A percentile compares a stretch with the other conserved stretches of the same genome.
These are phyloP conservation scores for Paracamarosporium sp. DNA, from an alignment of 2,329 filamentous ascomycete species.

Conservation along the genomic window DNA sequence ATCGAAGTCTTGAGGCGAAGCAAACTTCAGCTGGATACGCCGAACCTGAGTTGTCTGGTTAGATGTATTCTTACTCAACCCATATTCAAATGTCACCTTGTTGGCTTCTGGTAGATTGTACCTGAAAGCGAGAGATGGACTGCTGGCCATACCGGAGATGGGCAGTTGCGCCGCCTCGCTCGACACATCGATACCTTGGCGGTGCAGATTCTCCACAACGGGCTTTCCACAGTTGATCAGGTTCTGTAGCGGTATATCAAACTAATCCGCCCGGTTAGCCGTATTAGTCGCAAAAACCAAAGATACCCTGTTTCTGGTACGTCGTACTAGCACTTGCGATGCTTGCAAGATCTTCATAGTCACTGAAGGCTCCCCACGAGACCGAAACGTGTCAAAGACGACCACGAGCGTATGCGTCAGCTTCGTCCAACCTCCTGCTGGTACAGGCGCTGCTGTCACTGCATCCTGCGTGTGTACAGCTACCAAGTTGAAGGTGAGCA, in stretches of 20 bases:
- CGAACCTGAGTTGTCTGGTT: conserved; percentile 40
- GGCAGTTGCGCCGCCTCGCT: conserved; percentile 48
- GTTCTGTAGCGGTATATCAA: conserved; percentile 23
- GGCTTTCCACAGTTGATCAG: conserved; percentile 26
- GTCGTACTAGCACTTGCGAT: conserved; percentile 50
- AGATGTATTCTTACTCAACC: background rate
- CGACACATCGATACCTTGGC: conserved; percentile 34
- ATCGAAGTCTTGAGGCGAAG: conserved; percentile 46
- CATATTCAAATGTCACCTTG: conserved; percentile 32
- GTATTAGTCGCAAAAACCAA: background rate
- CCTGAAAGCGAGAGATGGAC: conserved; percentile 49
- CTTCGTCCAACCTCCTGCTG: conserved; percentile 46
- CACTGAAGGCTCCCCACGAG: conserved; percentile 28
- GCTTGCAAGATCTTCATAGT: conserved; percentile 51
- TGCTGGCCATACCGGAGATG: conserved; percentile 52
- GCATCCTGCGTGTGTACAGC: conserved; percentile 45
- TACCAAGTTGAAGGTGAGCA: conserved; percentile 39
- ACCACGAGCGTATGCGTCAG: conserved; percentile 38
- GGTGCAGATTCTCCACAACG: conserved; percentile 24
- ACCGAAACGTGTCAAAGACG: conserved; percentile 39
- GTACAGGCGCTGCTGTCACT: conserved; percentile 21
- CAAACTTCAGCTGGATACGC: conserved; percentile 54
- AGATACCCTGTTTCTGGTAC: conserved; percentile 7
- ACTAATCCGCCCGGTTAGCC: conserved; percentile 10
- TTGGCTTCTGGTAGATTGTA: conserved; percentile 43